Percentiles rank a stretch among this genome's conserved stretches.
phyloP scores from a whole-genome alignment of 768 basidiomycete species.

The Leucocoprinus leucothites region DNA sequence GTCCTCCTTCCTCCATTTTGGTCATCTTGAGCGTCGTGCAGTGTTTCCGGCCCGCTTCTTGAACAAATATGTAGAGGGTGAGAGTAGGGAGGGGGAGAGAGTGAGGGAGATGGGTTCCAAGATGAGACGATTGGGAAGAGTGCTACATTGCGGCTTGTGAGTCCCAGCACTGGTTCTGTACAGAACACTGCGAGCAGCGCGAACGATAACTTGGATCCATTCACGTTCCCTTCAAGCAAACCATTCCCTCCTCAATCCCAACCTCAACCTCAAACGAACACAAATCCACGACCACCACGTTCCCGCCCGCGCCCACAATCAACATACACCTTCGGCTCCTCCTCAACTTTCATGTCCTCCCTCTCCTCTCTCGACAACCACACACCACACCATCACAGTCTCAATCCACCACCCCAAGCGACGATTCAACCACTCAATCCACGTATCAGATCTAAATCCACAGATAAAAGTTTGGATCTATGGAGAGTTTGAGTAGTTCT shows the following conservation, averaged over 20 bases:
- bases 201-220: conserved; percentile 10
- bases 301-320: conserved; percentile 8
- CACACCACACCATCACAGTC: neutral
- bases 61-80: too few relatives aligned
- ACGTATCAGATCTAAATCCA: conserved; percentile 7
- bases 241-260: conserved; percentile 8
- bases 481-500: conserved; percentile 15
- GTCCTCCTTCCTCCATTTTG: too few relatives aligned
- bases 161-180: conserved; percentile 1
- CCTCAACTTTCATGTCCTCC: neutral
- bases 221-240: conserved; percentile 10
- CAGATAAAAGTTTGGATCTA: conserved; percentile 10
- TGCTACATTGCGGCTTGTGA: conserved; percentile 30
- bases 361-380: too few relatives aligned
- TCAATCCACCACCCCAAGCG: neutral
- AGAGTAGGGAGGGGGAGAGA: too few relatives aligned
- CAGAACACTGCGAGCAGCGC: neutral
- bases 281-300: neutral
- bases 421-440: conserved; percentile 8
- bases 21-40: too few relatives aligned
- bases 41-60: too few relatives aligned
- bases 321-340: conserved; percentile 1
- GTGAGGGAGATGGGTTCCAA: conserved; percentile 40
- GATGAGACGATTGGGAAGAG: conserved; percentile 66
- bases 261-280: too few relatives aligned